Base-by-base conservation (phyloP, 2,329 filamentous ascomycete species). In the Colletotrichum plurivorum region DNA sequence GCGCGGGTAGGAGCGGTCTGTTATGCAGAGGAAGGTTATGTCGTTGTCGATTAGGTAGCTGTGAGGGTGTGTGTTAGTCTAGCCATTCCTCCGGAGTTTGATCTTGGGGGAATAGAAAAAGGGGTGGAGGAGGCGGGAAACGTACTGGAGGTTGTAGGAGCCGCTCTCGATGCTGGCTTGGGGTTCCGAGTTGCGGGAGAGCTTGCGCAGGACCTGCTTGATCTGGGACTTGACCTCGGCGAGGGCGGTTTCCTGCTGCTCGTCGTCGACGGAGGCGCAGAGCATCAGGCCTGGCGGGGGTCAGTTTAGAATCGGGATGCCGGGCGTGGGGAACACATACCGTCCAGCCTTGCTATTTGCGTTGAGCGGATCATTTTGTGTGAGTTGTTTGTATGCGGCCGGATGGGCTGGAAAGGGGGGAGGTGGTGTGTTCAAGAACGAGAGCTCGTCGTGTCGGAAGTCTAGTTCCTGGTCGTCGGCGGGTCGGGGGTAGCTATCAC, bases 211-310 rank as follows among this genome's bases (percentile, higher is more conserved):
- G 78, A 99, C 90, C 80, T 97, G 91, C 82, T 97, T 97, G 63
- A 94, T 91, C 80, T 98, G 95, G 72, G 88, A 87, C 83, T 98
- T 98, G 83, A 97, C 92, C 80, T 98, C 94, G 74, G 89, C 85
- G 75, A 98, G 90, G 76, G 94, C 89, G 73, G 89, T 84, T 78
- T 95, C 92, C 73, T 92, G 89, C 84, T 93, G 90, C 77, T 94
- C 93, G 79, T 98, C 94, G 81, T 98, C 96, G 76, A 97, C 94
- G 2, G 95, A 97, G 69, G 95, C 95, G 78, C 94, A 95, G 74
- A 99, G 89, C 87, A 97, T 95, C 73, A 98, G 89, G 87, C 95
- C 95, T 97, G 76, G 58, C 10, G 27, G 62, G 57, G 63, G 41
- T 36, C 6, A 36, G 31, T 36, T 9, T 10, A 56, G 45, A 48